Percentiles rank a stretch among this genome's conserved stretches.
Evolutionary conservation across 2,329 filamentous ascomycete genomes (phyloP).

Genomic region (Davidsoniella eucalypti): DNA sequence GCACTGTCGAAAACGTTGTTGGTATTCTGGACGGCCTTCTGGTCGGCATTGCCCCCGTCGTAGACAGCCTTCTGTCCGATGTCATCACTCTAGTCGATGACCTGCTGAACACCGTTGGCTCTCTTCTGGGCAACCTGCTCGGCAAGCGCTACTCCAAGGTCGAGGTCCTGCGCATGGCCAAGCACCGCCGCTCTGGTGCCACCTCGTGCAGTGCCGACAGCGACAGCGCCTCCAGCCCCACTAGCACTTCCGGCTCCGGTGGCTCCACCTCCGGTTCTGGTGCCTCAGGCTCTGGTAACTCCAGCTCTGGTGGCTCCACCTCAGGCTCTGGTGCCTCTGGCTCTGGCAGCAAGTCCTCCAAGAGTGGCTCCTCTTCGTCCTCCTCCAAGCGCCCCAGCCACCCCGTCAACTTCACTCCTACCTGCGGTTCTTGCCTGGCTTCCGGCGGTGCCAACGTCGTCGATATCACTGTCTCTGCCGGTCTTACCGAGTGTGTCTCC

Average conservation of each 20-base stretch:
- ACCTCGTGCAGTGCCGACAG: neutral
- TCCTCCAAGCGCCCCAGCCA: slow-evolving; percentile 33
- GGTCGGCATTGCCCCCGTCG: slow-evolving; percentile 1
- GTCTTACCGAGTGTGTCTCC: slow-evolving; percentile 10
- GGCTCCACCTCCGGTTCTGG: neutral
- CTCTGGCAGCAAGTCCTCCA: neutral
- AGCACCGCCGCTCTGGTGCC: slow-evolving; percentile 3
- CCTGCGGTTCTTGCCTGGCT: slow-evolving; percentile 17
- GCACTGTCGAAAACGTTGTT: slow-evolving; percentile 4
- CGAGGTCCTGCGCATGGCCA: slow-evolving; percentile 5
- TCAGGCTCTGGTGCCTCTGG: neutral
- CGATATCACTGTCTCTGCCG: slow-evolving; percentile 2
- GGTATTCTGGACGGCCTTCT: slow-evolving; percentile 5
- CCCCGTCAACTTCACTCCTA: slow-evolving; percentile 41
- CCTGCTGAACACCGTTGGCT: slow-evolving; percentile 3
- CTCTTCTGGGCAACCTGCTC: slow-evolving; percentile 6
- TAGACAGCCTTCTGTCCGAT: slow-evolving; percentile 1
- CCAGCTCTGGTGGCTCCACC: no score
- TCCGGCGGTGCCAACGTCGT: slow-evolving; percentile 1
- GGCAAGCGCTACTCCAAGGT: slow-evolving; percentile 5
- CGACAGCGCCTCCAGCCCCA: neutral
- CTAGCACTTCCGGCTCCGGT: no score
- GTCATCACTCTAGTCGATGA: slow-evolving; percentile 1
- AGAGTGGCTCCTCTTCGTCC: no score
- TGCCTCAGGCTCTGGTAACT: neutral